Evolutionary conservation across 768 basidiomycete genomes (phyloP), one percentile per base, ranked within the genome.

Genomic region (Mycena polygramma): DNA sequence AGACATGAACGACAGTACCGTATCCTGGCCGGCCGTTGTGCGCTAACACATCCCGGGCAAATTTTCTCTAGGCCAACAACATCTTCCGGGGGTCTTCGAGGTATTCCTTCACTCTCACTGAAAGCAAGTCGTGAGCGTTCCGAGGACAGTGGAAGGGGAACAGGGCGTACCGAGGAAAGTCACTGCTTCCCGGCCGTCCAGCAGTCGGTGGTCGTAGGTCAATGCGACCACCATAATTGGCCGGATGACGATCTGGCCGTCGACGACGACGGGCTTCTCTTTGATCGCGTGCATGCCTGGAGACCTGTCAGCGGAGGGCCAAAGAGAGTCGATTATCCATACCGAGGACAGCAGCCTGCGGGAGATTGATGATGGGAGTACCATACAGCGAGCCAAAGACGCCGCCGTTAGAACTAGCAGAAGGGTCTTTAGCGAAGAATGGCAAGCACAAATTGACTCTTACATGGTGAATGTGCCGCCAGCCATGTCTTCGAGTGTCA

Each of bases 381-480:
- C 97, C 97, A 77, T 92, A 98, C 57, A 99, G 84, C 57, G 95
- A 97, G 52, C 97, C 97, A 77, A 99, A 99, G 79, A 99, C 97
- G 75, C 97, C 97, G 53, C 97, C 98, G 78, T 99, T 99, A 48
- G 98, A 99, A 81, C 96, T 97, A 71, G 26, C 36, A 70, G 45
- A 54, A 2, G 13, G 17, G 66, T 22, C n/a, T n/a, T 4, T 13
- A 67, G 30, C 64, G 39, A 26, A 52, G 35, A 11, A 63, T 7
- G 53, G 52, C 26, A 17, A 0, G 39, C 24, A 37, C 4, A 36
- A n/a, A 30, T 1, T 22, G 60, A 6, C 45, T 84, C 92, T 73
- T 74, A 96, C 95, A 98, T 98, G 73, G 97, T 99, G 88, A 99
- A 98, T n/a, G 95, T 92, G 57, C 97, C 97, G 57, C 97, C 97